phyloP scores from a whole-genome alignment of 2,329 filamentous ascomycete species.

The Truncatella angustata region DNA sequence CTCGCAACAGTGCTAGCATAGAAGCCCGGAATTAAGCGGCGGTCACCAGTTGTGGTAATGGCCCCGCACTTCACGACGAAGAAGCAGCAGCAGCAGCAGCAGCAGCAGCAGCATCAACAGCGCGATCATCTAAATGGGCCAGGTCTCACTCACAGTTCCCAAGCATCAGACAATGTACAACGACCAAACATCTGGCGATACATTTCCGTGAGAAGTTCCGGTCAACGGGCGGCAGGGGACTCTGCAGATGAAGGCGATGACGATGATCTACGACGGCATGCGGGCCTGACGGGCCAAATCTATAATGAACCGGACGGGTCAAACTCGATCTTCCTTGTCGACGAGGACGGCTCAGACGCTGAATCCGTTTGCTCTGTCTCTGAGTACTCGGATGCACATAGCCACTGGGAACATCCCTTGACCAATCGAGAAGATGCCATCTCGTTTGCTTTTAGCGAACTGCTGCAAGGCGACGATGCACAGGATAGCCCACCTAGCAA shows the following conservation, averaged over 20 bases:
- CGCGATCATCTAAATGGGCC: not conserved
- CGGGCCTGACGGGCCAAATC: not conserved
- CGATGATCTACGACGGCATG: not conserved
- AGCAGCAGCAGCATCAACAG: not conserved
- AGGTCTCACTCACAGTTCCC: too few relatives aligned
- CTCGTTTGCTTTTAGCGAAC: constrained; percentile 7
- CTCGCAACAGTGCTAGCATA: not conserved
- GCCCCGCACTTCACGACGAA: constrained; percentile 5
- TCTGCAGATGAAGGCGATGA: constrained; percentile 5
- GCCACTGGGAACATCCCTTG: constrained; percentile 1
- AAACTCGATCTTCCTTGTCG: not conserved
- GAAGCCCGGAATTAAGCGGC: not conserved
- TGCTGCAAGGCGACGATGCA: constrained; percentile 1
- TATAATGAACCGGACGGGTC: constrained; percentile 2
- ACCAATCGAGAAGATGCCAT: constrained; percentile 6
- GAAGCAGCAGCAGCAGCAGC: constrained; percentile 1
- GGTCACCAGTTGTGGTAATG: constrained; percentile 4
- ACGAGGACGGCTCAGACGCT: not conserved
- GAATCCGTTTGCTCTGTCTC: not conserved
- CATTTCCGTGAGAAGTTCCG: constrained; percentile 2
- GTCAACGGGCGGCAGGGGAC: not conserved
- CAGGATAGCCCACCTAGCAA: not conserved
- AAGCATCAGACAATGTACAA: not conserved
- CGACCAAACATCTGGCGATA: constrained; percentile 8
- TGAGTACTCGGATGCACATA: constrained; percentile 7